Evolutionary conservation across 1,139 yeast species (phyloP).

Genomic region (Taiozyma sp.): DNA sequence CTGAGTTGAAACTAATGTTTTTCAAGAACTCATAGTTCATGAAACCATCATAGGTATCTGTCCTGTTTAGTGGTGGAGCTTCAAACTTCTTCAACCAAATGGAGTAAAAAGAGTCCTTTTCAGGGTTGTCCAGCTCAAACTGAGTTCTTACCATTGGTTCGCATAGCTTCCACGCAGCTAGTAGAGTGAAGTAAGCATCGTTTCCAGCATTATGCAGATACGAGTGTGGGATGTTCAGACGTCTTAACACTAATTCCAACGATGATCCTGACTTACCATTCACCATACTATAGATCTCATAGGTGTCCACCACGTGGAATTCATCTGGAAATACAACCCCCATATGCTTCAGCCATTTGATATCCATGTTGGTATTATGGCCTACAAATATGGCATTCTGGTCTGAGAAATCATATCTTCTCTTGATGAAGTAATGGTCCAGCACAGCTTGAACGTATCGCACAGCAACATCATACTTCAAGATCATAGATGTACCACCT

Average conservation of each 20-base stretch:
- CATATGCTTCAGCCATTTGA: slow-evolving; percentile 41
- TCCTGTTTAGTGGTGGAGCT: not conserved
- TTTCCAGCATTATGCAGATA: slow-evolving; percentile 75
- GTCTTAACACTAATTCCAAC: slow-evolving; percentile 44
- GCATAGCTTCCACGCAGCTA: not conserved
- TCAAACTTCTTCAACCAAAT: not conserved
- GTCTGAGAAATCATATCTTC: slow-evolving; percentile 2
- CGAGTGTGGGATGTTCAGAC: slow-evolving; percentile 52
- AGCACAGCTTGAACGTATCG: slow-evolving; percentile 37
- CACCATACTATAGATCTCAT: slow-evolving; percentile 40
- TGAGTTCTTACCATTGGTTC: not conserved
- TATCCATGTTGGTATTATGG: slow-evolving; percentile 61
- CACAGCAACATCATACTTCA: slow-evolving; percentile 34
- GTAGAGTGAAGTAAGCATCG: slow-evolving; percentile 59
- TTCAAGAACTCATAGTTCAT: not conserved
- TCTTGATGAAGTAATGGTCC: slow-evolving; percentile 31
- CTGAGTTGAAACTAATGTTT: not conserved
- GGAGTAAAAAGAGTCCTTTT: not conserved
- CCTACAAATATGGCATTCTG: slow-evolving; percentile 46
- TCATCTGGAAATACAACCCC: slow-evolving; percentile 43
- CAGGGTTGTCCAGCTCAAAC: not conserved
- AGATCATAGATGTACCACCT: slow-evolving; percentile 46
- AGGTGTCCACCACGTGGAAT: slow-evolving; percentile 43
- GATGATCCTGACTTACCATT: slow-evolving; percentile 38
- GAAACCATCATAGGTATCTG: not conserved